Percentiles rank a stretch among this genome's conserved stretches.
Evolutionary conservation across 331 rosid species (phyloP).

Genomic region (Stylosanthes scabra): DNA sequence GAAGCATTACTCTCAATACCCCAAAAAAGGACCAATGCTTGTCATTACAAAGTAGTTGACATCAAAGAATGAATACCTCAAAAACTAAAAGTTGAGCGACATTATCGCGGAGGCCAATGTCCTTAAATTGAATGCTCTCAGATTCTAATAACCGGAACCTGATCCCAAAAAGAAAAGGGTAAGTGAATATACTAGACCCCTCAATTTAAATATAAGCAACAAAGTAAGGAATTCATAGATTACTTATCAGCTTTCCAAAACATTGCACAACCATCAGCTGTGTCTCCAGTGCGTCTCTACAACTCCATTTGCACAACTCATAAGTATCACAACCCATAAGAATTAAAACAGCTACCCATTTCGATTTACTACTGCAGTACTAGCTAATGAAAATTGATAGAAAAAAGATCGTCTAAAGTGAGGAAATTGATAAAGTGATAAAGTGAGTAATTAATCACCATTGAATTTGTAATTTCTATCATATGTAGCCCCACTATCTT

Average conservation of each 20-base stretch:
- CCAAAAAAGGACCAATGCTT: conserved; percentile 5
- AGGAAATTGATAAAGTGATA: too few relatives aligned
- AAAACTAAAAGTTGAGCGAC: conserved; percentile 89
- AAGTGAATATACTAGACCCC: conserved; percentile 22
- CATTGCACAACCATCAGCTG: conserved; percentile 83
- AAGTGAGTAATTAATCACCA: too few relatives aligned
- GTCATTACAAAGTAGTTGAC: conserved; percentile 29
- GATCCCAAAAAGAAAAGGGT: conserved; percentile 22
- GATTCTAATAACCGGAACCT: conserved; percentile 73
- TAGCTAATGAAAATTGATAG: background rate
- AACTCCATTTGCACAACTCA: conserved; percentile 44
- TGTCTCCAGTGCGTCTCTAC: conserved; percentile 90
- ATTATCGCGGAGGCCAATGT: conserved; percentile 81
- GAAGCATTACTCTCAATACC: background rate
- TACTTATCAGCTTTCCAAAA: conserved; percentile 89
- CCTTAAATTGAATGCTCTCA: conserved; percentile 78
- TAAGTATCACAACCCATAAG: conserved; percentile 27
- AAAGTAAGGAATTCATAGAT: conserved; percentile 23
- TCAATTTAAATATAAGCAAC: conserved; percentile 32
- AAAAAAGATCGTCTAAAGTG: too few relatives aligned
- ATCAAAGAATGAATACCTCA: conserved; percentile 61
- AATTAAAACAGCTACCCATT: background rate
- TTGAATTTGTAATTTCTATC: too few relatives aligned
- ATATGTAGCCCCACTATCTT: too few relatives aligned
- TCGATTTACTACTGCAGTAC: background rate